Percentiles rank a stretch among this genome's conserved stretches.
phyloP scores from a whole-genome alignment of 2,329 filamentous ascomycete genomes.

The Zymoseptoria brevis region DNA sequence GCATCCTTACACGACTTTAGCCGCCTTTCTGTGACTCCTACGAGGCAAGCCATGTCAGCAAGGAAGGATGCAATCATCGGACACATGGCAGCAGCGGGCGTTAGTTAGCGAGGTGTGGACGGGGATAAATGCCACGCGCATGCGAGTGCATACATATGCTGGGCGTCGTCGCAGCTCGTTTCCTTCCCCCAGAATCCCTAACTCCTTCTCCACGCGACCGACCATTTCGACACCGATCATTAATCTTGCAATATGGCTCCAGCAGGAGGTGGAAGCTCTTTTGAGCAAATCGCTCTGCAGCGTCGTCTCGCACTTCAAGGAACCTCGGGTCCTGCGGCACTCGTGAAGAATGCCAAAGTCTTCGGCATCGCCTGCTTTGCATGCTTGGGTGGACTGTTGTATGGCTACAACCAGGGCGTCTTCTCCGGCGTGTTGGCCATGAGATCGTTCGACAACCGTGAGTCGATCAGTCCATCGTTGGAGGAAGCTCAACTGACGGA shows the following conservation, averaged over 20 bases:
- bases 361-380: constrained; percentile 49
- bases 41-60: background rate
- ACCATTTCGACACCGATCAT: background rate
- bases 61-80: background rate
- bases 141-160: background rate
- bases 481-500: background rate
- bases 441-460: constrained; percentile 38
- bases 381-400: constrained; percentile 46
- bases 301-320: constrained; percentile 35
- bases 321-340: constrained; percentile 39
- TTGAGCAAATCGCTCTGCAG: constrained; percentile 35
- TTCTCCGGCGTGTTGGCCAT: constrained; percentile 60
- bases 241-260: constrained; percentile 29
- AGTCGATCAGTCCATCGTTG: constrained; percentile 6
- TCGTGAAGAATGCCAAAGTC: constrained; percentile 47
- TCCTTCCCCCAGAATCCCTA: background rate
- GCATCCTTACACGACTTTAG: background rate
- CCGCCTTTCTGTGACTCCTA: background rate
- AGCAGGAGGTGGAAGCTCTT: constrained; percentile 27
- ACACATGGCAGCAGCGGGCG: background rate
- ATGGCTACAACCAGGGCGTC: constrained; percentile 53
- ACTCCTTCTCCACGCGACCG: background rate
- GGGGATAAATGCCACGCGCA: background rate
- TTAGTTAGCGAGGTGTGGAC: background rate
- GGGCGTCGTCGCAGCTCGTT: background rate